These are phyloP conservation scores for Pseudonitzschia multiseries DNA, from an alignment of 108 stramenopile species.

Conservation along the genomic window DNA sequence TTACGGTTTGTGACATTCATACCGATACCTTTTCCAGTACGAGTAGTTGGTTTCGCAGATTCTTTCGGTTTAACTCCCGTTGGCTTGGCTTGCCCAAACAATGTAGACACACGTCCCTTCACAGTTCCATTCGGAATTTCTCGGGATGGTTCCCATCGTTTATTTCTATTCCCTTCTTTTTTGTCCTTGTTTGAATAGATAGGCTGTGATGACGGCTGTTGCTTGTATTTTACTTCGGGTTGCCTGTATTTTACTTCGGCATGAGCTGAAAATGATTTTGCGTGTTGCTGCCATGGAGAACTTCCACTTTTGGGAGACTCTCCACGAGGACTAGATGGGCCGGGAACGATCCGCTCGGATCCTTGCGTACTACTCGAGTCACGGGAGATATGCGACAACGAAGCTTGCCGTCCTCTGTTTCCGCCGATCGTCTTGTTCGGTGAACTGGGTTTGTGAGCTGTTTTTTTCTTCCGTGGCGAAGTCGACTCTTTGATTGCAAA, in stretches of 20 bases:
- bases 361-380: neutral
- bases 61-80: neutral
- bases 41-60: neutral
- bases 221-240: neutral
- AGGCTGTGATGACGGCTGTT: slow-evolving; percentile 1
- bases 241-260: neutral
- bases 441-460: neutral
- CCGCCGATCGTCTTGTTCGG: slow-evolving; percentile 8
- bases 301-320: slow-evolving; percentile 1
- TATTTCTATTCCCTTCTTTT: neutral
- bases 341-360: neutral
- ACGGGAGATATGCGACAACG: neutral
- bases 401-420: neutral
- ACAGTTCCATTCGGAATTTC: slow-evolving; percentile 35
- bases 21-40: neutral
- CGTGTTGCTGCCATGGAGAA: neutral
- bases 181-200: neutral
- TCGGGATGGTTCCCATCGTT: slow-evolving; percentile 23
- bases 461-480: slow-evolving; percentile 2
- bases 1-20: neutral
- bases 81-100: slow-evolving; percentile 1
- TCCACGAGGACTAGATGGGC: slow-evolving; percentile 4
- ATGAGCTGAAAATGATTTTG: neutral
- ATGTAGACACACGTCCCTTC: slow-evolving; percentile 4
- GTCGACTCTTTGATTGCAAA: slow-evolving; percentile 33